Conservation (phyloP, 1,284 basidiomycete species). For the Leucoagaricus sp. region DNA sequence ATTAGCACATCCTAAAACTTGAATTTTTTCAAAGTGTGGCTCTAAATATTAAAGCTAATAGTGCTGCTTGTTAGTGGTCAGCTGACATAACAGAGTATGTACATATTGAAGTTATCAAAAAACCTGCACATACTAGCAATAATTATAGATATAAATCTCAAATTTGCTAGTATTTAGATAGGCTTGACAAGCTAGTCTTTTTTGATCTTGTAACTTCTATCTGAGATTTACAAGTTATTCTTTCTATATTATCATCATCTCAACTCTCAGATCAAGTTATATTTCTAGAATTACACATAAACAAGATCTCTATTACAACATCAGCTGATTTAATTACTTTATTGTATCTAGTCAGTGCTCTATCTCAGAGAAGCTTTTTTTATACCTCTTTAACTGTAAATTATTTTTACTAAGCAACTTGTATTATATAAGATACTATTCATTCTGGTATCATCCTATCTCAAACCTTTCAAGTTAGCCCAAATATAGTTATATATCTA, state of each 20-base stretch:
- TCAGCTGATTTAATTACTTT: background rate
- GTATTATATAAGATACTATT: background rate
- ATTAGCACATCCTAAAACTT: background rate
- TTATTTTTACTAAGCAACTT: background rate
- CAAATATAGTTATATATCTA: background rate
- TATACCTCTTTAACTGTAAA: background rate
- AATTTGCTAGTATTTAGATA: background rate
- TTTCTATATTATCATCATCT: background rate
- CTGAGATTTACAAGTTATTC: background rate
- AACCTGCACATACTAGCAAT: background rate
- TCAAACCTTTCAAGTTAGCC: background rate
- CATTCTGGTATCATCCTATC: background rate
- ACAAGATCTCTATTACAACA: background rate
- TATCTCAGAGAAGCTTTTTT: background rate
- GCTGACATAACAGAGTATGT: background rate
- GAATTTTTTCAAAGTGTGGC: background rate
- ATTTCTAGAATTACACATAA: background rate
- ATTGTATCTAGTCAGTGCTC: background rate
- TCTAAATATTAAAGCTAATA: background rate
- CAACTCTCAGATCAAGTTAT: background rate
- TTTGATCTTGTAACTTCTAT: background rate
- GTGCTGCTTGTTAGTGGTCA: background rate
- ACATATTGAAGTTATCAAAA: background rate
- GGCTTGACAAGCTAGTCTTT: background rate
- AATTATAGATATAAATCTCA: background rate